These are phyloP conservation scores for Firmiana major DNA, from an alignment of 345 rosid species.

Conservation along the genomic window DNA sequence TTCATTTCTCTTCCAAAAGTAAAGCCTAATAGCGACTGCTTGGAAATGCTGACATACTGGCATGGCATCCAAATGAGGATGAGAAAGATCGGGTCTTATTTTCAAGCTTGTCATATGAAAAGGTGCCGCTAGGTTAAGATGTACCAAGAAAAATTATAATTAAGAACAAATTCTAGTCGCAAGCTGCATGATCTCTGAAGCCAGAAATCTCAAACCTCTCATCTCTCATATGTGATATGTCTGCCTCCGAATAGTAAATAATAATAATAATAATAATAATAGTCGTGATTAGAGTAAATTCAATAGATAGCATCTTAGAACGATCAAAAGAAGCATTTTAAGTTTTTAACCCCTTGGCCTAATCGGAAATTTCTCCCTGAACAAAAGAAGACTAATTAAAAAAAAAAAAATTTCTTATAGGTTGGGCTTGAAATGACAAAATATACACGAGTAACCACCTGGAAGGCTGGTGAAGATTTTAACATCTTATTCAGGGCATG, in stretches of 20 bases:
- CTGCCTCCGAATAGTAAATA: not conserved
- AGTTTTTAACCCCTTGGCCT: not conserved
- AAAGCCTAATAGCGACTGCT: not conserved
- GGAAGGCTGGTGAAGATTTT: not conserved
- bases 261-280: no score
- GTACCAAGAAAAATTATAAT: not conserved
- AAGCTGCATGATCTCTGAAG: not conserved
- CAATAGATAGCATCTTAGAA: not conserved
- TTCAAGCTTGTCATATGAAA: not conserved
- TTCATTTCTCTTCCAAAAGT: not conserved
- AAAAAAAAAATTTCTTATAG: not conserved
- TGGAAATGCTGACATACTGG: not conserved
- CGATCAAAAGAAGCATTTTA: not conserved
- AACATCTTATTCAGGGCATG: not conserved
- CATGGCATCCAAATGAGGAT: not conserved
- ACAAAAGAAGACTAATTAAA: not conserved
- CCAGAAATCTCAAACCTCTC: not conserved
- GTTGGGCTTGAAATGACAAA: not conserved
- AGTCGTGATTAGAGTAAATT: not conserved
- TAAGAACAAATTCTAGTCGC: not conserved
- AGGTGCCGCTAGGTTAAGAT: not conserved
- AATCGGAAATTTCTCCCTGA: not conserved
- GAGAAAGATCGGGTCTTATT: not conserved
- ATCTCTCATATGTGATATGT: not conserved
- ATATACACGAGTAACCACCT: not conserved